phyloP scores from a whole-genome alignment of 2,329 filamentous ascomycete species.

The Emmonsiellopsis sp. region DNA sequence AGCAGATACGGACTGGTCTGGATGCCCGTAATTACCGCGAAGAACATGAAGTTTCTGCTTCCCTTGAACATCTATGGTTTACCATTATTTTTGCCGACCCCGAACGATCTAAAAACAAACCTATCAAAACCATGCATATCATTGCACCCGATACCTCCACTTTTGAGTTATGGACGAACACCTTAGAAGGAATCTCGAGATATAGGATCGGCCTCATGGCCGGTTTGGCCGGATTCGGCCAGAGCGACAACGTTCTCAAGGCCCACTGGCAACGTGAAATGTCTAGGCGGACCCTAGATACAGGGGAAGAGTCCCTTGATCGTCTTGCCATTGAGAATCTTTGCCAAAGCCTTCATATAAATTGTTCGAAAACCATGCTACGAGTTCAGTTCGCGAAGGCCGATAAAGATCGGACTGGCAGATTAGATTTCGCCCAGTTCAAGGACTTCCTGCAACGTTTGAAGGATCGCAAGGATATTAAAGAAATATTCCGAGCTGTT shows the following conservation, averaged over 20 bases:
- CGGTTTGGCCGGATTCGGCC: constrained; percentile 65
- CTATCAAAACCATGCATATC: constrained; percentile 73
- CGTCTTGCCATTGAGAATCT: constrained; percentile 70
- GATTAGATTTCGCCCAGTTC: constrained; percentile 71
- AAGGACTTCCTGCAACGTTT: constrained; percentile 71
- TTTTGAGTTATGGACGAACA: constrained; percentile 71
- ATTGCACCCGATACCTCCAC: constrained; percentile 65
- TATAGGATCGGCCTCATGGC: constrained; percentile 86
- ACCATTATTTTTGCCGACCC: constrained; percentile 79
- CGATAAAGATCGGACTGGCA: constrained; percentile 54
- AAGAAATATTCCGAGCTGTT: constrained; percentile 58
- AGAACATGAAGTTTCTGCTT: constrained; percentile 62
- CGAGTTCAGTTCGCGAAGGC: constrained; percentile 64
- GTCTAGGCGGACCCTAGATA: constrained; percentile 44
- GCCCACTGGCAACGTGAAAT: constrained; percentile 84
- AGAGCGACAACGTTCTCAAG: constrained; percentile 70
- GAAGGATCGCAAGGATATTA: constrained; percentile 75
- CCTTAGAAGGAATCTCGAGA: constrained; percentile 72
- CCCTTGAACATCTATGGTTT: constrained; percentile 67
- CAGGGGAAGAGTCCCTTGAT: constrained; percentile 60
- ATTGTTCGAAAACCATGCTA: constrained; percentile 68
- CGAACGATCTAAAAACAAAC: constrained; percentile 61
- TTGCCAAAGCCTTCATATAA: constrained; percentile 85
- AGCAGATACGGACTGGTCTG: constrained; percentile 72
- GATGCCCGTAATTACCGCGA: constrained; percentile 85